Evolutionary conservation across 2,329 filamentous ascomycete species (phyloP), one percentile per base, ranked within the genome.

Genomic region (Colletotrichum aenigma): DNA sequence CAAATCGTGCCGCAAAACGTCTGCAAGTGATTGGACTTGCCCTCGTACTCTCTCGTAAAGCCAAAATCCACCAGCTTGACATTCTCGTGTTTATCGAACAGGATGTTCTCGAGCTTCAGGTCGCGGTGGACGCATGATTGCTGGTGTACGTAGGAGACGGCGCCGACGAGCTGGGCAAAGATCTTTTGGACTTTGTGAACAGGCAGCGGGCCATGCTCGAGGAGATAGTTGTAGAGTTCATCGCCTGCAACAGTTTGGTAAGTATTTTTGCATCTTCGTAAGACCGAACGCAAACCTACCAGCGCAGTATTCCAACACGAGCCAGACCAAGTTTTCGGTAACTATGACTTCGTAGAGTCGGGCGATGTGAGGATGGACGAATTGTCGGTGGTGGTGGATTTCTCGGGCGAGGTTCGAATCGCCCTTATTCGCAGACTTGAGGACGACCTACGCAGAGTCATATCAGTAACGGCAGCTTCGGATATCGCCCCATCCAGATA

Each of bases 11-110:
- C 97, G 83, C 97, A 99, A 85, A 98, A 99, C 2, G 97, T 99
- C 85, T 98, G 96, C 71, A 99, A 87, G 81, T 98, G 96, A 83
- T 96, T 98, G 34, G 95, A 92, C 80, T 97, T 96, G 76, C 96
- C 96, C 85, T 98, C 96, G 84, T 99, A 99, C 86, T 99, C 97
- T 78, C 97, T 91, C 13, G 97, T 99, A 83, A 99, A 99, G 21
- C 97, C 97, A 87, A 99, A 99, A 84, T 99, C 97, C 79, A 97
- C 96, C 76, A 99, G 87, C 86, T 99, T 99, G 79, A 99, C 97
- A 81, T 98, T 98, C 82, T 97, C 96, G 82, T 98, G 91, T 84
- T 97, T 98, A 87, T 99, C 97, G 79, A 99, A 90, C 61, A 99
- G 88, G 74, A 99, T 98, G 82, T 98, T 98, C 83, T 99, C 97